Conservation (phyloP, 2,329 filamentous ascomycete genomes). For the Chaetomium globosum region DNA sequence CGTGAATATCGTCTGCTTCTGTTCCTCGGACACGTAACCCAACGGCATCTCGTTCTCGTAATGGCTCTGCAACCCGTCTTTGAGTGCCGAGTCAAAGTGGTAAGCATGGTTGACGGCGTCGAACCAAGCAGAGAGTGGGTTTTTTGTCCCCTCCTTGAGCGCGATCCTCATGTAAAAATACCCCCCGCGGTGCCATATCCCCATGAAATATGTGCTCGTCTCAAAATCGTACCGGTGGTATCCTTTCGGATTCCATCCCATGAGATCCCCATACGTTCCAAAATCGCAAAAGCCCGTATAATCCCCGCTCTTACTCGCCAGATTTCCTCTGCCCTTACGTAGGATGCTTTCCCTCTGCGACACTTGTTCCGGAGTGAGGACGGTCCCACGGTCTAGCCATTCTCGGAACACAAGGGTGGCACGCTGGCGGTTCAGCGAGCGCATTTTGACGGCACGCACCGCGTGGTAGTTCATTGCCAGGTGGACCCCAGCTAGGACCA, state of each 20-base stretch:
- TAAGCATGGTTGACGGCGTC: slow-evolving; percentile 49
- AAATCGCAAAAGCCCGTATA: slow-evolving; percentile 43
- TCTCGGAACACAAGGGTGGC: slow-evolving; percentile 74
- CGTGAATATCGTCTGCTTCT: slow-evolving; percentile 42
- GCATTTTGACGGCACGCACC: slow-evolving; percentile 81
- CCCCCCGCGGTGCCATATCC: slow-evolving; percentile 50
- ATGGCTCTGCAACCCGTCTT: slow-evolving; percentile 43
- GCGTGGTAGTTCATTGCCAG: slow-evolving; percentile 84
- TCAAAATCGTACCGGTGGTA: slow-evolving; percentile 44
- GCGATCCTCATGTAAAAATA: slow-evolving; percentile 57
- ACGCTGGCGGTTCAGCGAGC: slow-evolving; percentile 81
- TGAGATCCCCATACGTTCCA: slow-evolving; percentile 48
- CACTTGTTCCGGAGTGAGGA: slow-evolving; percentile 68
- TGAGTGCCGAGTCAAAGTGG: slow-evolving; percentile 44
- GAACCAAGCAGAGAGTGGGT: slow-evolving; percentile 45
- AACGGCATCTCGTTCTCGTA: slow-evolving; percentile 45
- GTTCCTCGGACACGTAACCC: slow-evolving; percentile 50
- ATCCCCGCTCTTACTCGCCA: slow-evolving; percentile 44
- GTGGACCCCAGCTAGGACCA: slow-evolving; percentile 73
- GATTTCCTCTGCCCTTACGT: slow-evolving; percentile 52
- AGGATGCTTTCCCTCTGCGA: slow-evolving; percentile 67
- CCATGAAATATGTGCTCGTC: slow-evolving; percentile 63
- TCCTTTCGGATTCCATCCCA: slow-evolving; percentile 39
- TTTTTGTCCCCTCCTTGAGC: slow-evolving; percentile 60
- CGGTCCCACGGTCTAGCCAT: slow-evolving; percentile 52